A percentile compares a stretch with the other conserved stretches of the same genome.
phyloP scores from a whole-genome alignment of 345 rosid species.

The Pelargonium nanum region DNA sequence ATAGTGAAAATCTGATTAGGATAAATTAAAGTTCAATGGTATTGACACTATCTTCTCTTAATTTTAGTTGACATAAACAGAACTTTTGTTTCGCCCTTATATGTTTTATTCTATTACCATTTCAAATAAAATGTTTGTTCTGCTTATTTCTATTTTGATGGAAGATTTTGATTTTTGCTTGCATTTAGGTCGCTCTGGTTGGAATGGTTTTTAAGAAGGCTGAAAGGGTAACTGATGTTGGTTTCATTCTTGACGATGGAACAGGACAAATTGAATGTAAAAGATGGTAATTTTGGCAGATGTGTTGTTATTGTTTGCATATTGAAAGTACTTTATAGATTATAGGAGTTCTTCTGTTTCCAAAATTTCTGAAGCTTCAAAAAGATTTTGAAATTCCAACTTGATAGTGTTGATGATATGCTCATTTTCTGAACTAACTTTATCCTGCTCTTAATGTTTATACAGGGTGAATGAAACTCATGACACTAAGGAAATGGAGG shows the following conservation, averaged over 20 bases:
- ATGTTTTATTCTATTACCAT: not conserved
- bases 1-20: too few species aligned
- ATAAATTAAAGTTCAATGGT: too few species aligned
- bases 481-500: slow-evolving; percentile 64
- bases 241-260: slow-evolving; percentile 72
- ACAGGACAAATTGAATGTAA: slow-evolving; percentile 67
- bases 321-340: not conserved
- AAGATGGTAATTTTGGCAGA: slow-evolving; percentile 48
- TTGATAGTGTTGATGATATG: not conserved
- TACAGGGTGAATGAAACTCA: slow-evolving; percentile 62
- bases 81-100: too few species aligned
- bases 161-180: not conserved
- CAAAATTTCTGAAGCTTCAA: not conserved
- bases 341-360: not conserved
- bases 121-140: not conserved
- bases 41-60: too few species aligned
- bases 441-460: not conserved
- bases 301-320: not conserved
- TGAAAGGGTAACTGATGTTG: slow-evolving; percentile 51
- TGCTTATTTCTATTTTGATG: not conserved
- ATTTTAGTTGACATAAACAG: too few species aligned
- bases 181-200: slow-evolving; percentile 57
- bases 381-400: not conserved
- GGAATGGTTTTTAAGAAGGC: slow-evolving; percentile 60
- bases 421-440: not conserved